Evolutionary conservation across 768 basidiomycete species (phyloP).

Genomic region (Mycena vulgaris): DNA sequence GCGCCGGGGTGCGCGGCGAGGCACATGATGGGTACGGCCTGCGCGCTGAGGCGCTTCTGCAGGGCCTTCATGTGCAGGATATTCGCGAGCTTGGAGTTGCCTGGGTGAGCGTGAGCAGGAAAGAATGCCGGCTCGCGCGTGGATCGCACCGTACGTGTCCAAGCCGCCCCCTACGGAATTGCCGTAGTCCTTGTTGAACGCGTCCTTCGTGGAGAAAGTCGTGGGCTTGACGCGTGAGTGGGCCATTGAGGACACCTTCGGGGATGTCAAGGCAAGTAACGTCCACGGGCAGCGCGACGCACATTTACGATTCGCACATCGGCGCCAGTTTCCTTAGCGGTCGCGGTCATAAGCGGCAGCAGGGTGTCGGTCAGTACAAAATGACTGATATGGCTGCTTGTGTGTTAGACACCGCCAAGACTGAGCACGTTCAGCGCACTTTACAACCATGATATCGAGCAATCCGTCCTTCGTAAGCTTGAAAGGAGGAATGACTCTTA

Average conservation of each 20-base stretch:
- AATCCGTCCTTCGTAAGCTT: conserved; percentile 16
- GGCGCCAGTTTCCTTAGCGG: neutral
- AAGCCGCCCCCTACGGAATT: conserved; percentile 3
- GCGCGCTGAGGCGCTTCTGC: conserved; percentile 52
- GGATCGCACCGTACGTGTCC: conserved; percentile 35
- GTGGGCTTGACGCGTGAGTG: conserved; percentile 25
- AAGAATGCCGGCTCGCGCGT: neutral
- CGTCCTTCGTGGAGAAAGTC: conserved; percentile 35
- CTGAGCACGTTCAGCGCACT: conserved; percentile 26
- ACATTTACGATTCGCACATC: conserved; percentile 49
- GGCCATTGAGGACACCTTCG: conserved; percentile 33
- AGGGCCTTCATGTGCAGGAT: conserved; percentile 55
- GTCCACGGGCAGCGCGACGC: conserved; percentile 25
- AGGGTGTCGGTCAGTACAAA: neutral
- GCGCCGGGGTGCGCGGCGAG: conserved; percentile 47
- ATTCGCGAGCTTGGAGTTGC: conserved; percentile 35
- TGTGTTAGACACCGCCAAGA: neutral
- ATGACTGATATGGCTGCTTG: conserved; percentile 59
- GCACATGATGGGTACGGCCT: conserved; percentile 44
- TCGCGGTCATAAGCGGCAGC: neutral
- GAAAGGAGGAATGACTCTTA: conserved; percentile 21
- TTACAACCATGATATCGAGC: conserved; percentile 40
- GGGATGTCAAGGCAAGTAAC: neutral
- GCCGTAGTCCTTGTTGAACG: conserved; percentile 37
- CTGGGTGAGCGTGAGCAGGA: neutral